Evolutionary conservation across 169 alveolate species (phyloP), one percentile per base, ranked within the genome.

Genomic region (Eimeria nieschulzi): DNA sequence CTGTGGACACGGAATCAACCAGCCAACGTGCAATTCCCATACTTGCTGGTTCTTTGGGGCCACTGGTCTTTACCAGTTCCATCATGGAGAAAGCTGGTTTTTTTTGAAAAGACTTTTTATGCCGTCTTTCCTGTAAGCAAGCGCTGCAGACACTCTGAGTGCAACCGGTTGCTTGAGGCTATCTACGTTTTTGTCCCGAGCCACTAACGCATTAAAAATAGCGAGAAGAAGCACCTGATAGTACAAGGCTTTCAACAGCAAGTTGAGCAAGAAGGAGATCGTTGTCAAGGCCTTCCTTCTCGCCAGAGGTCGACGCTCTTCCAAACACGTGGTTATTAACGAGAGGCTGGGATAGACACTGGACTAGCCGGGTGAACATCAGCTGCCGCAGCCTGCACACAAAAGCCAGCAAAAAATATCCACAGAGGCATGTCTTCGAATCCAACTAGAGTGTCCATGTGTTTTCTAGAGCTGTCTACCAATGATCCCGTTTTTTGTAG

Each of bases 361-460:
- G 93, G 59, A 87, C 21, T 9, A 87, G 93, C 19, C 93, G 83
- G 21, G 93, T 87, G 54, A 87, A 70, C 15, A 87, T 76, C 72
- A 87, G 76, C 93, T 87, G 93, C 55, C 93, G 87, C 46, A 87
- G 83, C 25, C 93, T 87, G 85, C 83, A 51, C 25, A 21, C 7
- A 8, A 71, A 23, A 19, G 68, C 23, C 68, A 59, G 23, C n/a
- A 15, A 12, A 59, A 59, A 59, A 59, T 1, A 3, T 1, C 46
- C 46, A 33, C 46, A 33, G n/a, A 59, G 15, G n/a, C n/a, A 59
- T 5, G 68, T 19, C n/a, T 59, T 59, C 15, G n/a, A 19, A 59
- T 59, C 23, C 68, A 59, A 19, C 68, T 12, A 59, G n/a, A 59
- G 5, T 2, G 68, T 19, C n/a, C 68, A 59, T 59, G 68, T 59